Percentiles rank a stretch among this genome's conserved stretches.
Evolutionary conservation across 31 red algal genomes (phyloP).

Genomic region (Odonthalia washingtoniensis): DNA sequence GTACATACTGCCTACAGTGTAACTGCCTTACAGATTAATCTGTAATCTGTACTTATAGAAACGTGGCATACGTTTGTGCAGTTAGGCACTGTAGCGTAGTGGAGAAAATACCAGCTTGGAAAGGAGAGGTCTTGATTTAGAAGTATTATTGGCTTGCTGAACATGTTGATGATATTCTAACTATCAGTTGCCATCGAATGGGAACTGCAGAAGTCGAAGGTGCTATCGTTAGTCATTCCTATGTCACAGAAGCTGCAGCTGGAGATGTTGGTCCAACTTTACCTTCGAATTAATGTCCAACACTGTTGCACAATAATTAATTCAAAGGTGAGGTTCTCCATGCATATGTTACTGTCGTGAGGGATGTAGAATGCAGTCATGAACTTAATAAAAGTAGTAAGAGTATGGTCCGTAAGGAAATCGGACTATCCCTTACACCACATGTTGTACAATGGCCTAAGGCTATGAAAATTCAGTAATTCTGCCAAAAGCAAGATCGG

Average conservation of each 20-base stretch:
- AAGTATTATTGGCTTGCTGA: conserved; percentile 99
- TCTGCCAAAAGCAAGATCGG: conserved; percentile 96
- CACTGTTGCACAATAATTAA: too few relatives aligned
- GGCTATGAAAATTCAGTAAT: too few relatives aligned
- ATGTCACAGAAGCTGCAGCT: conserved; percentile 95
- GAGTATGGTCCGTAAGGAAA: conserved; percentile 74
- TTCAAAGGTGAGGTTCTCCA: conserved; percentile 97
- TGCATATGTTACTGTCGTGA: conserved; percentile 89
- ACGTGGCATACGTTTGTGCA: too few relatives aligned
- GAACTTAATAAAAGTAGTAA: conserved; percentile 72
- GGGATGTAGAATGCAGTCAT: conserved; percentile 69
- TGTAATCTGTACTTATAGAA: too few relatives aligned
- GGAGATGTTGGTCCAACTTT: conserved; percentile 84
- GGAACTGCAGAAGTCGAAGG: conserved; percentile 99
- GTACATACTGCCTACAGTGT: too few relatives aligned
- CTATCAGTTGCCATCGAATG: conserved; percentile 99
- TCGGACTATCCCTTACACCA: conserved; percentile 92
- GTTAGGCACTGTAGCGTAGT: too few relatives aligned
- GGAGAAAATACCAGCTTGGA: too few relatives aligned
- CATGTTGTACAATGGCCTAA: conserved; percentile 89
- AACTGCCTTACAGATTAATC: too few relatives aligned
- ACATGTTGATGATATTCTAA: conserved; percentile 97
- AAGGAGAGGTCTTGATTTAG: too few relatives aligned
- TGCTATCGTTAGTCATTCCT: conserved; percentile 80
- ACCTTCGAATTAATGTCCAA: too few relatives aligned